Conservation (phyloP, 2,329 filamentous ascomycete genomes). For the Ilyonectria mors-panacis region DNA sequence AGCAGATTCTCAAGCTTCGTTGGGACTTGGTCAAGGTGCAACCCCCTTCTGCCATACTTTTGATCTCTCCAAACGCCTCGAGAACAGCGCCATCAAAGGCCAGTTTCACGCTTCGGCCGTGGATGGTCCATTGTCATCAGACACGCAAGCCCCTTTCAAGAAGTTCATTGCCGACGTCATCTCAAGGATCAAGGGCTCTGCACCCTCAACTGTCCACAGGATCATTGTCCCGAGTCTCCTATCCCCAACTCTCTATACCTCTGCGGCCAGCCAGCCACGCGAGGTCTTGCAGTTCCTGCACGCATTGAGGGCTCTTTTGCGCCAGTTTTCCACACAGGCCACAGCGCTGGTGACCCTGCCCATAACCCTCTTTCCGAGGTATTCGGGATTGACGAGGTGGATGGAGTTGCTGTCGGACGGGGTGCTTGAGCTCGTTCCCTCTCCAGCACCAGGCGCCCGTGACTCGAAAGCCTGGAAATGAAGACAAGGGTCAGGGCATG, state of each 20-base stretch:
- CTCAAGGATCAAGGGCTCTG: constrained; percentile 69
- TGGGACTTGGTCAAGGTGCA: constrained; percentile 40
- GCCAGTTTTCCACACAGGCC: constrained; percentile 74
- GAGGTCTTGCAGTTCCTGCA: constrained; percentile 87
- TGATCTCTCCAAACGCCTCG: constrained; percentile 77
- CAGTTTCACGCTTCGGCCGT: constrained; percentile 66
- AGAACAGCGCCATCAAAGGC: constrained; percentile 63
- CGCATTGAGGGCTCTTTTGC: constrained; percentile 80
- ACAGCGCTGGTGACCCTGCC: constrained; percentile 85
- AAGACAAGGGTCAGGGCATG: constrained; percentile 85
- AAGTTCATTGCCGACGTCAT: constrained; percentile 73
- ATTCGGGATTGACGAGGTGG: constrained; percentile 84
- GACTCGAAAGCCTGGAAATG: constrained; percentile 70
- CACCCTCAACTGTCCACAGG: constrained; percentile 78
- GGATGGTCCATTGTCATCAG: constrained; percentile 44
- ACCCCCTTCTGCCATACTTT: constrained; percentile 79
- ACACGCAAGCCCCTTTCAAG: constrained; percentile 63
- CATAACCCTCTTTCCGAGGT: constrained; percentile 83
- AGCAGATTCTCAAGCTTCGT: constrained; percentile 39
- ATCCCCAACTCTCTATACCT: constrained; percentile 86
- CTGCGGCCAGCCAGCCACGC: constrained; percentile 77
- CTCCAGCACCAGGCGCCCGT: constrained; percentile 70
- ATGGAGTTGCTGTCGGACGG: constrained; percentile 89
- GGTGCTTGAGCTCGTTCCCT: constrained; percentile 84
- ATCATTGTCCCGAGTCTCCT: constrained; percentile 88